Base-by-base conservation (phyloP, 257 asterid genomes). In the Galeopsis tetrahit region DNA sequence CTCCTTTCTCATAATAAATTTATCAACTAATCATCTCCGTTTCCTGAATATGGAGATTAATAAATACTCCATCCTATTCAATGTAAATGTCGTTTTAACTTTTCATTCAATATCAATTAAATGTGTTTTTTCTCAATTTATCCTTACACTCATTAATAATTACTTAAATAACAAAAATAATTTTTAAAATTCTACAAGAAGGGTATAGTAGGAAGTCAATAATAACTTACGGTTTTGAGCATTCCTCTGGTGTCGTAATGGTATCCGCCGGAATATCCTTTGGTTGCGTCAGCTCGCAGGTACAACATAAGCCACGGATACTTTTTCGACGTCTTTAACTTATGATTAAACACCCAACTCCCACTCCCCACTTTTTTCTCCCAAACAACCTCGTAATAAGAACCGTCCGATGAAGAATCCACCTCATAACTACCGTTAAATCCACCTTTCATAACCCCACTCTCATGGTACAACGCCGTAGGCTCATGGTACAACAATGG, bases 261-360 rank as follows among this genome's bases (percentile, higher is more conserved):
- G 78, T 89, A 89, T 57, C 96, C 96, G 3, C 93, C 96, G 5
- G 96, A 87, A 35, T 61, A 87, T 2, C 96, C 96, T 7, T 75
- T 78, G 11, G 93, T 89, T 2, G 96, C 93, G 71, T 89, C 93
- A 4, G 96, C 91, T 82, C 96, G 74, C 1, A 89, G 77, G 79
- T 89, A 89, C 62, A 89, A 64, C 96, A 89, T 89, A 14, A 89
- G 88, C 93, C 96, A 89, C 0, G 96, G 96, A 62, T 89, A 89
- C 42, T 63, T 77, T 8, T 76, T 81, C 0, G 96, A 82, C 21
- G 96, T 89, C 76, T 59, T 82, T 10, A 89, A 83, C 71, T 82
- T 84, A 73, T 89, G 93, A 42, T 71, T 71, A 63, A 89, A 87
- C 28, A 66, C 81, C 96, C 93, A 89, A 58, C 90, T 80, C 68